These are phyloP conservation scores for Brettanomyces sp. DNA, from an alignment of 805 yeast genomes.

Conservation along the genomic window DNA sequence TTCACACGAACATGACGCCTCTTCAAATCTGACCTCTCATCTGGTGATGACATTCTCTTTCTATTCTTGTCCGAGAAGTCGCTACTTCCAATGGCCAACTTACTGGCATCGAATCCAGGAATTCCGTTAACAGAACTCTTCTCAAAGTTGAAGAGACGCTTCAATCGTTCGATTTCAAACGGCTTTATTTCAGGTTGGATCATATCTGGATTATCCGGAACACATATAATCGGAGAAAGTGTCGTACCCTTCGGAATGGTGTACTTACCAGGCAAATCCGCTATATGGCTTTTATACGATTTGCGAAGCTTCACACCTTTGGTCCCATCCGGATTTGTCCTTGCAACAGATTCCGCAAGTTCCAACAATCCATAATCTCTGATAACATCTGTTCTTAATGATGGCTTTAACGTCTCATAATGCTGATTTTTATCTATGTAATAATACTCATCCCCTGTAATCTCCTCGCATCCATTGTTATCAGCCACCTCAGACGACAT, in stretches of 20 bases:
- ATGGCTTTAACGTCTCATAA: conserved; percentile 44
- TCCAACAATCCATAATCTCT: conserved; percentile 56
- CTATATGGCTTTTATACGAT: conserved; percentile 88
- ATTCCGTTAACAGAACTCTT: conserved; percentile 60
- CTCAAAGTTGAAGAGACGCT: conserved; percentile 47
- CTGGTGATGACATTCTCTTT: conserved; percentile 20
- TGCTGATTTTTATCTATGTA: conserved; percentile 21
- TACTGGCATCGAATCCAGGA: conserved; percentile 65
- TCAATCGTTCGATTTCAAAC: conserved; percentile 41
- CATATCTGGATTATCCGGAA: conserved; percentile 31
- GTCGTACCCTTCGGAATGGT: conserved; percentile 43
- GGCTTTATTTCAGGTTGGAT: conserved; percentile 30
- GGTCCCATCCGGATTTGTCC: conserved; percentile 80
- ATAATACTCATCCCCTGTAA: conserved; percentile 13
- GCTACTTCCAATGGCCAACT: conserved; percentile 50
- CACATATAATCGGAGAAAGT: conserved; percentile 29
- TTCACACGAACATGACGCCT: conserved; percentile 25
- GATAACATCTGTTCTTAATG: conserved; percentile 67
- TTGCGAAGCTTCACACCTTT: conserved; percentile 90
- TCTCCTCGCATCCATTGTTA: neutral
- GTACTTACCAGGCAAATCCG: conserved; percentile 77
- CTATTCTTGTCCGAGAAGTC: conserved; percentile 16
- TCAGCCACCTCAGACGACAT: neutral
- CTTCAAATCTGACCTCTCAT: conserved; percentile 17
- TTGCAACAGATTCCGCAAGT: conserved; percentile 72